phyloP scores from a whole-genome alignment of 768 basidiomycete genomes.

The Glaciozyma antarctica region DNA sequence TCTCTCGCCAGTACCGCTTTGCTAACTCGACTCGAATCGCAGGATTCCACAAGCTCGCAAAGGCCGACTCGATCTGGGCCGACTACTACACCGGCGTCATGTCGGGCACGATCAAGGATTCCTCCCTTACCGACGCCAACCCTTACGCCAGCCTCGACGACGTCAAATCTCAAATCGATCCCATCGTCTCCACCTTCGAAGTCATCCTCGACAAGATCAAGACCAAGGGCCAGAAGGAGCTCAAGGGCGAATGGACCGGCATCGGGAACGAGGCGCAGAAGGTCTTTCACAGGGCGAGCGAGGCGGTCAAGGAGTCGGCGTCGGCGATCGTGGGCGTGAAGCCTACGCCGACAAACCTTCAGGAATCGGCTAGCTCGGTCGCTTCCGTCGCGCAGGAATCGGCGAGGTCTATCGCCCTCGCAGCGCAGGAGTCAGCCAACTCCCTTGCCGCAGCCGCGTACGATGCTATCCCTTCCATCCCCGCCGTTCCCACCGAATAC shows the following conservation, averaged over 20 bases:
- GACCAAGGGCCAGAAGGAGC: conserved; percentile 26
- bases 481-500: conserved; percentile 9
- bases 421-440: conserved; percentile 13
- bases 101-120: conserved; percentile 20
- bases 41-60: conserved; percentile 26
- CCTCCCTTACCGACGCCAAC: conserved; percentile 13
- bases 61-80: conserved; percentile 21
- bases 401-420: conserved; percentile 6
- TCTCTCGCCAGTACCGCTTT: not conserved
- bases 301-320: conserved; percentile 12
- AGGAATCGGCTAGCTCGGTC: conserved; percentile 12
- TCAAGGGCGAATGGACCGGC: conserved; percentile 31
- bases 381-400: conserved; percentile 16
- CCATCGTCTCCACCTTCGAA: conserved; percentile 13
- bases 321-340: conserved; percentile 19
- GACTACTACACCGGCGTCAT: conserved; percentile 7
- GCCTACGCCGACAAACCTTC: conserved; percentile 14
- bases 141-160: conserved; percentile 14
- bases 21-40: not conserved
- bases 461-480: conserved; percentile 16
- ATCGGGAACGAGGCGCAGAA: conserved; percentile 23
- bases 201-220: conserved; percentile 27
- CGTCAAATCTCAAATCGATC: conserved; percentile 5
- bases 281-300: conserved; percentile 9
- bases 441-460: conserved; percentile 7